phyloP scores from a whole-genome alignment of 352 stramenopile species.

The Pythium apleroticum region DNA sequence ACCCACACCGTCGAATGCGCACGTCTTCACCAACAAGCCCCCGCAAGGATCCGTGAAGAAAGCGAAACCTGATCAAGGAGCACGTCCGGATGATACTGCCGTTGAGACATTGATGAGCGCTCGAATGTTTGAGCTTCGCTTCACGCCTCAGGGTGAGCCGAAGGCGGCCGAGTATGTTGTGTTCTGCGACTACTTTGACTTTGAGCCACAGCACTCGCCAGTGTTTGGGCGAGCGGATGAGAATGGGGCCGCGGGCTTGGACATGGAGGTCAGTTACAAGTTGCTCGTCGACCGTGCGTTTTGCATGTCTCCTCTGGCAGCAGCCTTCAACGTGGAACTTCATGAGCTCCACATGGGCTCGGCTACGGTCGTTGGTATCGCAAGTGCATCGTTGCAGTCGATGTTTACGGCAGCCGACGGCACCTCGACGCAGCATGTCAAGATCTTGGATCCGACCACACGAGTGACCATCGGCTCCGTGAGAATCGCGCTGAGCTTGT shows the following conservation, averaged over 20 bases:
- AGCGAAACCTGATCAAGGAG: no score
- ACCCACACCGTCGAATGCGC: no score
- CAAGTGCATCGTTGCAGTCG: constrained; percentile 9
- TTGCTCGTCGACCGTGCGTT: constrained; percentile 28
- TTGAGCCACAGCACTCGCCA: constrained; percentile 40
- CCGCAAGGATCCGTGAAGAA: not conserved
- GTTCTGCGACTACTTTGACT: constrained; percentile 47
- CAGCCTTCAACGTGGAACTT: constrained; percentile 28
- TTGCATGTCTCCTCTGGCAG: constrained; percentile 21
- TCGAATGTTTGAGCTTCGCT: constrained; percentile 6
- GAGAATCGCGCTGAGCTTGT: constrained; percentile 16
- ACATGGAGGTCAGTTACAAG: constrained; percentile 40
- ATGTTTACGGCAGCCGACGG: constrained; percentile 29
- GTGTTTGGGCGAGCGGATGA: constrained; percentile 11
- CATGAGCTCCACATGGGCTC: constrained; percentile 17
- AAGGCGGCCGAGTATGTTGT: constrained; percentile 18
- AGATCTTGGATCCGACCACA: constrained; percentile 23
- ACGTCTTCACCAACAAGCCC: no score
- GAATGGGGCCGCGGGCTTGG: constrained; percentile 2
- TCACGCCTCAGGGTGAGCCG: not conserved
- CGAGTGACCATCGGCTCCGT: constrained; percentile 14
- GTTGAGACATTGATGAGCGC: constrained; percentile 17
- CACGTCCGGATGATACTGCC: not conserved
- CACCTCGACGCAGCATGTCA: constrained; percentile 6
- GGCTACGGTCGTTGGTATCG: constrained; percentile 16